Percentiles rank a stretch among this genome's conserved stretches.
These are phyloP conservation scores for Silene latifolia DNA, from an alignment of 148 eudicot species.

Conservation along the genomic window DNA sequence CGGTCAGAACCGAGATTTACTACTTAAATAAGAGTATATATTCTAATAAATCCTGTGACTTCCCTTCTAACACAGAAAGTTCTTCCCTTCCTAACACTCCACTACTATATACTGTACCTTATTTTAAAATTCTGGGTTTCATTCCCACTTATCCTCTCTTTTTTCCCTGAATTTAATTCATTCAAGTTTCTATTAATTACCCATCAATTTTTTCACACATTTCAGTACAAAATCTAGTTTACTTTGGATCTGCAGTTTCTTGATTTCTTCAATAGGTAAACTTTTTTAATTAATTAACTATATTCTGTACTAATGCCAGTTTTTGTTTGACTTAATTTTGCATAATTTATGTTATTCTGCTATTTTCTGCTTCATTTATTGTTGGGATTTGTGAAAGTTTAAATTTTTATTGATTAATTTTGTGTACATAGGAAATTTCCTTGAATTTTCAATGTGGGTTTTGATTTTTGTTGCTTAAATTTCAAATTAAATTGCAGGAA, in stretches of 20 bases:
- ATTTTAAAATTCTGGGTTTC: constrained; percentile 17
- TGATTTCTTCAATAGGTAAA: constrained; percentile 20
- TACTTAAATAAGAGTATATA: no score
- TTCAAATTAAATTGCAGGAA: constrained; percentile 22
- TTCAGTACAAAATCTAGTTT: background rate
- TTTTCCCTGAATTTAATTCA: background rate
- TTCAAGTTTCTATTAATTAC: constrained; percentile 12
- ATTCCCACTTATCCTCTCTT: constrained; percentile 10
- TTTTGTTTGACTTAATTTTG: background rate
- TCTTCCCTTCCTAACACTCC: background rate
- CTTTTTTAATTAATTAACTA: background rate
- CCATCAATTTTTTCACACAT: background rate
- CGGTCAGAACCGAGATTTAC: no score
- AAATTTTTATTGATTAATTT: constrained; percentile 6
- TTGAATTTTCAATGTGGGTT: constrained; percentile 3
- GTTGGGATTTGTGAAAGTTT: constrained; percentile 22
- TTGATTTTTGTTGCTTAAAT: constrained; percentile 3
- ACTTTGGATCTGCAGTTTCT: constrained; percentile 28
- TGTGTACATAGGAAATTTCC: constrained; percentile 7
- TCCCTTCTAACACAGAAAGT: background rate
- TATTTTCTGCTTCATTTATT: background rate
- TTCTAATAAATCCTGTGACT: no score
- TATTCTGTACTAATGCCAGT: background rate
- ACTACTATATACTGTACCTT: background rate
- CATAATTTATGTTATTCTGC: background rate